Conservation (phyloP, 2,329 filamentous ascomycete genomes). For the Pseudopyricularia javanii region DNA sequence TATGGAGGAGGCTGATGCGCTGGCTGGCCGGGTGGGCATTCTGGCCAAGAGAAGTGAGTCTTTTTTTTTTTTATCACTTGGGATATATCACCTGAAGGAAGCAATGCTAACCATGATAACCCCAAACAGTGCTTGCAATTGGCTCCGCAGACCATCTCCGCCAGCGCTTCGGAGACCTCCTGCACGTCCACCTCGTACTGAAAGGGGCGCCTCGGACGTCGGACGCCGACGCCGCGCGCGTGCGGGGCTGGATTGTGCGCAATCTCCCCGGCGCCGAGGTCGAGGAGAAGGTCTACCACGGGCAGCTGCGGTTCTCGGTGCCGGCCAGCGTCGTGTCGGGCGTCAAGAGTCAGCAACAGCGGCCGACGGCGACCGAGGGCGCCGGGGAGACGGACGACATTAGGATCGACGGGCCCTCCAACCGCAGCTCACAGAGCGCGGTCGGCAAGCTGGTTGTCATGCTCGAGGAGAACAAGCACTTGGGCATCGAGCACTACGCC, state of each 20-base stretch:
- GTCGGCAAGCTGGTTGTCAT: slow-evolving; percentile 60
- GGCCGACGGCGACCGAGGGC: neutral
- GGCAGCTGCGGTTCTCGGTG: slow-evolving; percentile 76
- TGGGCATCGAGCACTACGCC: slow-evolving; percentile 77
- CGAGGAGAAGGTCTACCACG: slow-evolving; percentile 67
- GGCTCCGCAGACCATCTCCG: slow-evolving; percentile 65
- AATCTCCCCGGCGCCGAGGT: slow-evolving; percentile 54
- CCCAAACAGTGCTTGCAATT: slow-evolving; percentile 58
- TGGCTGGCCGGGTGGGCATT: slow-evolving; percentile 75
- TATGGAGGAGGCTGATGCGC: slow-evolving; percentile 89
- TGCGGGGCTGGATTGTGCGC: slow-evolving; percentile 52
- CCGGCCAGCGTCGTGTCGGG: slow-evolving; percentile 31
- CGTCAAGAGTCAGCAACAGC: neutral
- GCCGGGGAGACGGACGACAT: neutral
- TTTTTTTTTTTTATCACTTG: neutral
- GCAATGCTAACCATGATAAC: neutral
- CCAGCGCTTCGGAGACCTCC: slow-evolving; percentile 61
- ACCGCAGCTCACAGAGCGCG: slow-evolving; percentile 24
- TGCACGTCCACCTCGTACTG: slow-evolving; percentile 74
- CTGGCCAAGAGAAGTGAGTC: slow-evolving; percentile 48
- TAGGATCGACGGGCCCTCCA: neutral
- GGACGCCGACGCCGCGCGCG: slow-evolving; percentile 51
- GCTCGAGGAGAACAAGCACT: slow-evolving; percentile 58
- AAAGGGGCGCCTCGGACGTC: slow-evolving; percentile 61
- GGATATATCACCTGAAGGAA: neutral